phyloP scores from a whole-genome alignment of 163 green algal genomes.

The Volvox carteri region DNA sequence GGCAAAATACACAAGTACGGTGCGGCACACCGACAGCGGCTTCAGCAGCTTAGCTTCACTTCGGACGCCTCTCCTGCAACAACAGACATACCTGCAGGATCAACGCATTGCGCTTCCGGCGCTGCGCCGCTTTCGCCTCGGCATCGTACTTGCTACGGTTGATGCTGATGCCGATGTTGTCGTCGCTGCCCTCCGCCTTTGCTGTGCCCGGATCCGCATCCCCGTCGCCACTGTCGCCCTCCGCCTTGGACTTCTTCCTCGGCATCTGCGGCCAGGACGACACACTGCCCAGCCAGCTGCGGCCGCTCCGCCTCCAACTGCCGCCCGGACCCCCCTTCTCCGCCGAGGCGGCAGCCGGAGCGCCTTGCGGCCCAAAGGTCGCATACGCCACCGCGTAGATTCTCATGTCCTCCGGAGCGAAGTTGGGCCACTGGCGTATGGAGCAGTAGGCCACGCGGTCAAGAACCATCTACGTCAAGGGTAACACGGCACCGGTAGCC shows the following conservation, averaged over 20 bases:
- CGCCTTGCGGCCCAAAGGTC: slow-evolving; percentile 11
- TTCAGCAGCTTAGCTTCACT: no score
- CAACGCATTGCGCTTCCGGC: slow-evolving; percentile 12
- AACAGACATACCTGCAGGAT: slow-evolving; percentile 30
- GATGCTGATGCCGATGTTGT: background rate
- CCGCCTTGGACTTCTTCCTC: background rate
- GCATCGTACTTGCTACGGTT: no score
- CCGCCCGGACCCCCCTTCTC: background rate
- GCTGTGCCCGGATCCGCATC: background rate
- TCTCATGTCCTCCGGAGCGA: slow-evolving; percentile 18
- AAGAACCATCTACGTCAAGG: background rate
- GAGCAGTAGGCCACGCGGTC: slow-evolving; percentile 12
- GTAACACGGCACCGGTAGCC: background rate
- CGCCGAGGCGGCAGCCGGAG: background rate
- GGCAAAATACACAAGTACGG: no score
- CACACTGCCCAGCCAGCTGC: background rate
- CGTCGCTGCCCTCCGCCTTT: background rate
- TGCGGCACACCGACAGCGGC: no score
- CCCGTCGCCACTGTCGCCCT: background rate
- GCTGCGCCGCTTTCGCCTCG: background rate
- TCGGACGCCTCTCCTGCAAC: no score
- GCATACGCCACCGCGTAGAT: background rate
- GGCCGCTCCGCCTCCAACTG: background rate
- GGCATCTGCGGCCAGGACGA: slow-evolving; percentile 3
- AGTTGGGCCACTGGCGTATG: background rate